Percentiles rank a stretch among this genome's conserved stretches.
phyloP scores from a whole-genome alignment of 352 stramenopile genomes.

The Poterioochromonas sp. region DNA sequence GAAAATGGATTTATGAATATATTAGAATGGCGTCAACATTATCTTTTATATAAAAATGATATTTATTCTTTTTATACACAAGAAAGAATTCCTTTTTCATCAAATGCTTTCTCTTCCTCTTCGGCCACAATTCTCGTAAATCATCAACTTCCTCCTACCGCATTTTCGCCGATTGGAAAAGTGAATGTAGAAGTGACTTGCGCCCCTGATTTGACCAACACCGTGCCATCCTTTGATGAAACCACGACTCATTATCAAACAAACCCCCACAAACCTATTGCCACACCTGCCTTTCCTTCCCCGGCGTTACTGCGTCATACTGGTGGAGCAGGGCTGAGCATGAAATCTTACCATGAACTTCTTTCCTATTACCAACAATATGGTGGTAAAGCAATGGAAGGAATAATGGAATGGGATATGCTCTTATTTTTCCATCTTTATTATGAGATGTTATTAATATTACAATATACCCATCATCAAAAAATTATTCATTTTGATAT shows the following conservation, averaged over 20 bases:
- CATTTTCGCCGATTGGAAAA: no score
- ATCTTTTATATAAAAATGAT: neutral
- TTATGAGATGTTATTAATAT: constrained; percentile 5
- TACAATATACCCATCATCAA: neutral
- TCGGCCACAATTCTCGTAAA: neutral
- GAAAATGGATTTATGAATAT: neutral
- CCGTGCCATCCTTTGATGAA: no score
- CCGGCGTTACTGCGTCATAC: no score
- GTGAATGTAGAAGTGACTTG: no score
- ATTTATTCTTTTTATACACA: neutral
- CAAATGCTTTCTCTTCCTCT: neutral
- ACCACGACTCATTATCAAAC: no score
- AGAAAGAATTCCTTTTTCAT: neutral
- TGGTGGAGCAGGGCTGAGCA: no score
- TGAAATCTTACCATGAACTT: no score
- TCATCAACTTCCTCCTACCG: neutral
- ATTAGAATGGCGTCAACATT: neutral
- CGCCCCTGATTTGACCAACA: no score
- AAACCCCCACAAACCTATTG: no score
- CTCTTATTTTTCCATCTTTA: neutral
- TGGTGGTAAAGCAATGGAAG: no score
- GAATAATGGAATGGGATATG: neutral
- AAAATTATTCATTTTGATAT: constrained; percentile 29
- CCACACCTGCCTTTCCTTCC: no score
- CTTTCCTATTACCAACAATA: no score